phyloP scores from a whole-genome alignment of 352 stramenopile genomes.

The Thalassiosira pacifica region DNA sequence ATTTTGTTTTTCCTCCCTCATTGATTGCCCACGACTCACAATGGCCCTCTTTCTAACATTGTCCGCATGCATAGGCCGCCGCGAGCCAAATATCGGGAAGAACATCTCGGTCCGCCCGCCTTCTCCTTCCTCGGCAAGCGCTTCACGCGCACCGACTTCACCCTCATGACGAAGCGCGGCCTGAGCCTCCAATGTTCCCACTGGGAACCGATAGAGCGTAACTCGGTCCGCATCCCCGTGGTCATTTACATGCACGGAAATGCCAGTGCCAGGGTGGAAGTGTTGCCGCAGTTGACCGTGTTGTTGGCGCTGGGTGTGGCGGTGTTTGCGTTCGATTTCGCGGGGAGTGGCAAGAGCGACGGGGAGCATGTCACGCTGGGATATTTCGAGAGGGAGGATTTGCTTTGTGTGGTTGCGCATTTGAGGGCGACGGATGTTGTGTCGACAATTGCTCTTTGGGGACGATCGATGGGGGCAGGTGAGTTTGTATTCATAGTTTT shows the following conservation, averaged over 20 bases:
- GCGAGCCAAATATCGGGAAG: slow-evolving; percentile 89
- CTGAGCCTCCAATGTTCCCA: slow-evolving; percentile 92
- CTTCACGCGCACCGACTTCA: slow-evolving; percentile 92
- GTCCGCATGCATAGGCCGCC: slow-evolving; percentile 81
- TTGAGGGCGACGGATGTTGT: slow-evolving; percentile 89
- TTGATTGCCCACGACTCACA: too few species aligned
- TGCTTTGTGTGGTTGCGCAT: slow-evolving; percentile 91
- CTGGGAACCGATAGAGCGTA: slow-evolving; percentile 89
- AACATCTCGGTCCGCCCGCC: slow-evolving; percentile 89
- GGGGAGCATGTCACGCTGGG: slow-evolving; percentile 94
- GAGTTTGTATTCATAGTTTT: not conserved
- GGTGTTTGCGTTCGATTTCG: slow-evolving; percentile 95
- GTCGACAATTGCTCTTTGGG: slow-evolving; percentile 93
- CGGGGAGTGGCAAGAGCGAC: slow-evolving; percentile 92
- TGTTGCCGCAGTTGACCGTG: slow-evolving; percentile 83
- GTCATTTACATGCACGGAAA: slow-evolving; percentile 97
- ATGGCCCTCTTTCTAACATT: slow-evolving; percentile 14
- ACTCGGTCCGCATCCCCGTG: slow-evolving; percentile 55
- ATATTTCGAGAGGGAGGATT: slow-evolving; percentile 92
- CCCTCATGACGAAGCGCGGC: slow-evolving; percentile 69
- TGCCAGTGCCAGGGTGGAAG: slow-evolving; percentile 92
- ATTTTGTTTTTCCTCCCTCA: slow-evolving; percentile 6
- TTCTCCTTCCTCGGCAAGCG: slow-evolving; percentile 89
- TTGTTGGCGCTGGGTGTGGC: slow-evolving; percentile 91
- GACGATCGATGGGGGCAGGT: slow-evolving; percentile 94